A percentile compares a stretch with the other conserved stretches of the same genome.
Conservation (phyloP, 169 alveolate species). For the Cryptosporidium viatorum region DNA sequence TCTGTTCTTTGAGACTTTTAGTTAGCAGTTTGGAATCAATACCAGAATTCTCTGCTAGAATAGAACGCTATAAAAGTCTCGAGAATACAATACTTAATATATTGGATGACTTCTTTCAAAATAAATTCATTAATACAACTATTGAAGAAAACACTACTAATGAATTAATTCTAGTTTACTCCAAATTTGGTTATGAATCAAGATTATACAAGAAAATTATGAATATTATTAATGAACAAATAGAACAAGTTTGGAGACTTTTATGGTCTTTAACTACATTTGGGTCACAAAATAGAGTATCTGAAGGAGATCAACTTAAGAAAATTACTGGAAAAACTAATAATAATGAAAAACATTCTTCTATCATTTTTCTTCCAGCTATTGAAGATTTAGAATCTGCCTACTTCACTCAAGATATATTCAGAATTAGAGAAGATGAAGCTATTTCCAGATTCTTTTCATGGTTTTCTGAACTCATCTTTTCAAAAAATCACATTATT, state of each 20-base stretch:
- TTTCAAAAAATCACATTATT: constrained; percentile 11
- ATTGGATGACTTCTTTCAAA: constrained; percentile 19
- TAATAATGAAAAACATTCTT: not conserved
- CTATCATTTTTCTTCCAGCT: constrained; percentile 11
- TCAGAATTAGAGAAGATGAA: constrained; percentile 64
- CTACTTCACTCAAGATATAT: constrained; percentile 16
- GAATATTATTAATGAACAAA: constrained; percentile 10
- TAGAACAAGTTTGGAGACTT: constrained; percentile 28
- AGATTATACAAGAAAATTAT: not conserved
- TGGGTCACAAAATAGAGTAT: constrained; percentile 37
- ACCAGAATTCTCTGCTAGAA: constrained; percentile 55
- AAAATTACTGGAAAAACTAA: not conserved
- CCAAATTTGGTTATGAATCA: constrained; percentile 29
- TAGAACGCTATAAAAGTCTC: constrained; percentile 21
- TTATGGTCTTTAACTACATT: constrained; percentile 63
- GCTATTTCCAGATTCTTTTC: constrained; percentile 36
- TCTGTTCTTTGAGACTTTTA: constrained; percentile 26
- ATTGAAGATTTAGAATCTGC: constrained; percentile 24
- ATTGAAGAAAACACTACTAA: not conserved
- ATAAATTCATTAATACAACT: not conserved
- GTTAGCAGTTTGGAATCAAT: constrained; percentile 60
- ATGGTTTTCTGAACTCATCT: constrained; percentile 42
- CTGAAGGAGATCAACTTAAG: not conserved
- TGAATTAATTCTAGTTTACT: constrained; percentile 7
- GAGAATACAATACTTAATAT: constrained; percentile 17